phyloP scores from a whole-genome alignment of 2,329 filamentous ascomycete species.

The Shiraia sp. region DNA sequence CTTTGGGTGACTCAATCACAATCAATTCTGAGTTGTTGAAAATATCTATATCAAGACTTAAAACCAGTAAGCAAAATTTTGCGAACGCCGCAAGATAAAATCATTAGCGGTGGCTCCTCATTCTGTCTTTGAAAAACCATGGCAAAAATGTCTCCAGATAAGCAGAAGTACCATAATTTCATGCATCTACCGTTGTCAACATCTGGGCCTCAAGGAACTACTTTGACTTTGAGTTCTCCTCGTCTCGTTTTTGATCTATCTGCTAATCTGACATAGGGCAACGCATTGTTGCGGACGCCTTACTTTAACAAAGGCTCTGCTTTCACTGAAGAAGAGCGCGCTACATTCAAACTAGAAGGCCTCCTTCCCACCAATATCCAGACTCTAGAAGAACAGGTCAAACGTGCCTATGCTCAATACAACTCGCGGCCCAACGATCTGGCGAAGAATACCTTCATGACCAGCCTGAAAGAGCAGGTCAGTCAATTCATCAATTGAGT shows the following conservation, averaged over 20 bases:
- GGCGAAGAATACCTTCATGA: constrained; percentile 86
- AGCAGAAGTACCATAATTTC: constrained; percentile 38
- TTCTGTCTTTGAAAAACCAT: background rate
- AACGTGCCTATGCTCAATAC: constrained; percentile 82
- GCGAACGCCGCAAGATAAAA: no score
- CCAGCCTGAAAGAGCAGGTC: constrained; percentile 83
- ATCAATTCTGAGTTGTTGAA: no score
- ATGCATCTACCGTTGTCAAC: constrained; percentile 47
- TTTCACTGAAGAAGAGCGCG: constrained; percentile 70
- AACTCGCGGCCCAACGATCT: constrained; percentile 63
- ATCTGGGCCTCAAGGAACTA: constrained; percentile 47
- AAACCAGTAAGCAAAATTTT: no score
- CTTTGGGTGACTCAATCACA: no score
- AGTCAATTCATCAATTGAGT: no score
- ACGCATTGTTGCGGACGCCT: constrained; percentile 64
- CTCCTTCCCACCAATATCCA: constrained; percentile 74
- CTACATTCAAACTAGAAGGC: constrained; percentile 70
- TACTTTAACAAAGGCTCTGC: constrained; percentile 85
- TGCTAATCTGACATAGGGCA: constrained; percentile 29
- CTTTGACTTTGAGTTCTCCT: constrained; percentile 38
- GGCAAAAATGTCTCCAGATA: constrained; percentile 9
- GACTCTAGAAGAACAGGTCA: constrained; percentile 74
- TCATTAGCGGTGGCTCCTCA: background rate
- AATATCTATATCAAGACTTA: no score
- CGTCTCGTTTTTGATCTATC: background rate